Base-by-base conservation (phyloP, 1,284 basidiomycete species). In the Microbotryum lychnidis-dioicae region DNA sequence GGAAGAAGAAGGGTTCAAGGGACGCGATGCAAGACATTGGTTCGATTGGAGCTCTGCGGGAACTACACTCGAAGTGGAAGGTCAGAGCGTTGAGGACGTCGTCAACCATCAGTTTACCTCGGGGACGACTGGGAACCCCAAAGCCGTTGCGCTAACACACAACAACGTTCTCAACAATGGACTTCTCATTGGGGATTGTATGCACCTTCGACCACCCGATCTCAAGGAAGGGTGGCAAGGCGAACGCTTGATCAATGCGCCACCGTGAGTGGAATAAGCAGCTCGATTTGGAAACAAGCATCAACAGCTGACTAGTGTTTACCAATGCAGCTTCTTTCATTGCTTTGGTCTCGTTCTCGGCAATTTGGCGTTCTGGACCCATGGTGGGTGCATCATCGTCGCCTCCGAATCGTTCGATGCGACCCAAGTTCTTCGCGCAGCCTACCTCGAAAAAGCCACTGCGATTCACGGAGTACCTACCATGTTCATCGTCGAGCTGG, bases 391-490 rank as follows among this genome's bases (percentile, higher is more conserved):
- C 12, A 59, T 73, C 16, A 63, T 74, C 27, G 16, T 52, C 29
- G 61, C 69, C 14, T 65, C 70, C 14, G 73, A 73, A 53, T 68
- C 70, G 3, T 74, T 74, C 58, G 67, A 73, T 46, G 65, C 73
- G 14, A 50, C 68, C 14, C 58, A 67, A 5, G 57, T 70, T 21
- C 60, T 74, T 7, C 65, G 71, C 16, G 71, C 72, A 5, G 68
- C 68, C 1, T 67, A 67, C 18, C 61, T 71, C 50, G 73, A 74
- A n/a, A 44, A 46, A 12, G 44, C 44, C 21, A 61, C 59, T 6
- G 59, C 69, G 16, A 64, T 73, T 45, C 70, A 75, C 58, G 73
- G 73, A 23, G 73, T 75, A 0, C 73, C 73, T 2, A 72, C 72
- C 6, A 73, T 73, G 61, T 74, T 74, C 57, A 70, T 73, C 42